A percentile compares a stretch with the other conserved stretches of the same genome.
Evolutionary conservation across 2,329 filamentous ascomycete species (phyloP).

Genomic region (Aspergillus nomiae): DNA sequence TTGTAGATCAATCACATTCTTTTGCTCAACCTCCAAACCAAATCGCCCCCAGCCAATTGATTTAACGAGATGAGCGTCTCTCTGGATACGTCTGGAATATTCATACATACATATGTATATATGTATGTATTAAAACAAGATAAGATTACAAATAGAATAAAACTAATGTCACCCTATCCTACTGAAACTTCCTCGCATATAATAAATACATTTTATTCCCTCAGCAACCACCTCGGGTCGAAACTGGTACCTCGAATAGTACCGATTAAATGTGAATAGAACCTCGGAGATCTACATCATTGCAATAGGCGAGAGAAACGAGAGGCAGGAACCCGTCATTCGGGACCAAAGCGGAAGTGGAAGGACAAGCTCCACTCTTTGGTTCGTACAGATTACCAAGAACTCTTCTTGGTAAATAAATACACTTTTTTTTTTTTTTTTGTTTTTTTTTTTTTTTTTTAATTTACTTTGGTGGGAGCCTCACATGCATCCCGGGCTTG

Average conservation of each 20-base stretch:
- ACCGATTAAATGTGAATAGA: background rate
- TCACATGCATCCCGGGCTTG: slow-evolving; percentile 6
- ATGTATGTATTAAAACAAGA: no score
- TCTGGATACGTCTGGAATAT: background rate
- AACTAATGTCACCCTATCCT: background rate
- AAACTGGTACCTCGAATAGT: background rate
- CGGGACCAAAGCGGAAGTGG: background rate
- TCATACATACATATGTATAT: no score
- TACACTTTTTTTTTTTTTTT: background rate
- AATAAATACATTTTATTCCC: background rate
- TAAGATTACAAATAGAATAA: no score
- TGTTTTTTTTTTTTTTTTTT: no score
- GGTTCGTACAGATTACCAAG: slow-evolving; percentile 5
- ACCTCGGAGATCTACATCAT: background rate
- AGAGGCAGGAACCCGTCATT: background rate
- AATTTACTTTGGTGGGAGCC: slow-evolving; percentile 2
- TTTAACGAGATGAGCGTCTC: background rate
- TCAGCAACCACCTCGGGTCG: background rate
- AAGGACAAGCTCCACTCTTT: background rate
- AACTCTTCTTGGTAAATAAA: background rate
- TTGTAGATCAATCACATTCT: slow-evolving; percentile 8
- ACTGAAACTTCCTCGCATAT: background rate
- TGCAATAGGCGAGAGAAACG: background rate
- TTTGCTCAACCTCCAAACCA: background rate
- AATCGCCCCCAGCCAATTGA: background rate